Evolutionary conservation across 139 green algal species (phyloP), one percentile per base, ranked within the genome.

Genomic region (Nannochloris sp.): DNA sequence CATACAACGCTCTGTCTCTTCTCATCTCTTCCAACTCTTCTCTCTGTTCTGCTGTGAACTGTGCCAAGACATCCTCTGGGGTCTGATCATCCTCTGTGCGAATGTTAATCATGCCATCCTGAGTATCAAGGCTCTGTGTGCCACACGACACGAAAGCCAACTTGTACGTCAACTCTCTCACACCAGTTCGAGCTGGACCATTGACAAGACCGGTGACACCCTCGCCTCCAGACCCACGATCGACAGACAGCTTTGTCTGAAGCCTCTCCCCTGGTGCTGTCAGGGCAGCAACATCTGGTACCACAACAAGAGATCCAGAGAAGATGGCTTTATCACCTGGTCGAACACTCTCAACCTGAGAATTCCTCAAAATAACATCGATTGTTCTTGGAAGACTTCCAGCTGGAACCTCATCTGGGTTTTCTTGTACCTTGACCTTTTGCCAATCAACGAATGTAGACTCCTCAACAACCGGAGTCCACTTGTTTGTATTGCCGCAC

Each of bases 371-470:
- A 46, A 99, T 90, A 5, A 99, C 90, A 45, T 97, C 94, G 63
- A 98, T 85, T 0, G 86, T 95, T 43, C 94, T 87, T 1, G 94
- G 94, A 67, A 99, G 78, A 49, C 71, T 85, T 33, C 94, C 94
- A 20, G 92, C 84, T 10, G 93, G 93, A 48, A 96, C 91, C 80
- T 97, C 91, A 36, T 94, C 88, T 5, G 84, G 73, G 31, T 82
- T 85, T 75, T 98, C 93, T 82, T 99, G 93, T 60, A 98, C 86
- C 53, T 93, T 89, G 25, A 92, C 75, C 17, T 91, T 82, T 83
- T 99, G 94, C 94, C 93, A 98, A 79, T 99, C 94, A 26, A 97
- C 84, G 78, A 99, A 99, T 2, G 79, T 81, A 68, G 82, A 95
- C 56, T 95, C 72, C 30, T 97, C 86, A n/a, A 84, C 81, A 36